Conservation (phyloP, 257 asterid species). For the Plantago ovata region DNA sequence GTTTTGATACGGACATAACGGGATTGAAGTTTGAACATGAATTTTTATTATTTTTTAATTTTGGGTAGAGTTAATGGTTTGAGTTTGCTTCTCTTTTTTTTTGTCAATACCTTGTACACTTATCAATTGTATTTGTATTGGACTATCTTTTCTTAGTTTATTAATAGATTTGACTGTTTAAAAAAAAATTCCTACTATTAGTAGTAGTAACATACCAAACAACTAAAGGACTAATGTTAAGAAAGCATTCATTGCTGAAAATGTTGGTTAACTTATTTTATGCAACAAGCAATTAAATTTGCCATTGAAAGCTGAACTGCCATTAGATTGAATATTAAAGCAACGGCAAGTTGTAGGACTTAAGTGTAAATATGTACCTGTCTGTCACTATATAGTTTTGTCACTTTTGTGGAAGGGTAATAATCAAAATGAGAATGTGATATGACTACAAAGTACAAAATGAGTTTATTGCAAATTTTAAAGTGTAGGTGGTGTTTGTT, state of each 20-base stretch:
- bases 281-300: constrained; percentile 23
- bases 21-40: too few species aligned
- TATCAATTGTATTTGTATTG: too few species aligned
- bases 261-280: constrained; percentile 29
- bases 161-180: too few species aligned
- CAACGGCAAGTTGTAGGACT: constrained; percentile 14
- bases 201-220: not conserved
- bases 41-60: too few species aligned
- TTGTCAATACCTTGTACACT: too few species aligned
- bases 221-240: not conserved
- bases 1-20: too few species aligned
- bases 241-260: constrained; percentile 30
- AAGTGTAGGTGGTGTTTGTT: too few species aligned
- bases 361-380: constrained; percentile 6
- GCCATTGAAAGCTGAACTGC: constrained; percentile 32
- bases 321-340: constrained; percentile 28
- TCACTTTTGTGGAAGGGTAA: not conserved
- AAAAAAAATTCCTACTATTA: too few species aligned
- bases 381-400: constrained; percentile 9
- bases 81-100: too few species aligned
- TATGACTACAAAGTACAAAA: not conserved
- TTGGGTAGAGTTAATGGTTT: too few species aligned
- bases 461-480: not conserved
- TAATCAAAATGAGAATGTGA: not conserved
- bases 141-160: too few species aligned